A percentile compares a stretch with the other conserved stretches of the same genome.
These are phyloP conservation scores for Pseudogymnoascus sp. DNA, from an alignment of 2,329 filamentous ascomycete species.

Conservation along the genomic window DNA sequence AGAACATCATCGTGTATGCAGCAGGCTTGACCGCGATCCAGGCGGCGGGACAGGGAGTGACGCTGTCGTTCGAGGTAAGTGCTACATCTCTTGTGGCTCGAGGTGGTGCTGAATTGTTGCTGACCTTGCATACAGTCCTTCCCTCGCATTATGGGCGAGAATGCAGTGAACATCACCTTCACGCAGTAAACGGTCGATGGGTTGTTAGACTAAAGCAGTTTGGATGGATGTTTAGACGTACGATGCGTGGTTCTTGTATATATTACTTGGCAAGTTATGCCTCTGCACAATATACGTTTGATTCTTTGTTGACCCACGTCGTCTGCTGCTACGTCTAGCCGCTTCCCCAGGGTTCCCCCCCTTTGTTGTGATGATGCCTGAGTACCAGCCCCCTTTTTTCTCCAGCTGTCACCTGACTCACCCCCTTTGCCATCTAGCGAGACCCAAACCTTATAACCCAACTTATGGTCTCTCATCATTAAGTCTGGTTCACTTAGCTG, in stretches of 20 bases:
- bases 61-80: conserved; percentile 39
- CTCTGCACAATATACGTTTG: neutral
- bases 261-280: neutral
- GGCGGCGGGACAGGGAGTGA: conserved; percentile 35
- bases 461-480: neutral
- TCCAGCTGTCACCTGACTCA: neutral
- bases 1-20: conserved; percentile 39
- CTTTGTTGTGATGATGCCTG: neutral
- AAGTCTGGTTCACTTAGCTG: neutral
- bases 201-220: neutral
- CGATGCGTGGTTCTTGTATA: neutral
- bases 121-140: conserved; percentile 37
- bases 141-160: conserved; percentile 39
- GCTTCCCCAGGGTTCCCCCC: neutral
- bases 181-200: conserved; percentile 12
- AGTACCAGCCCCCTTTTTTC: neutral
- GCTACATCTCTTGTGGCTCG: neutral
- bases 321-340: neutral
- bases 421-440: neutral
- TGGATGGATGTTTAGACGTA: neutral
- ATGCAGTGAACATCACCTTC: conserved; percentile 42
- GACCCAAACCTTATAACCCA: neutral
- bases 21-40: conserved; percentile 40
- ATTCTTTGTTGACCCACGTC: neutral
- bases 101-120: neutral